Percentiles rank a stretch among this genome's conserved stretches.
These are phyloP conservation scores for Stramenopiles sp. DNA, from an alignment of 352 stramenopile species.

Conservation along the genomic window DNA sequence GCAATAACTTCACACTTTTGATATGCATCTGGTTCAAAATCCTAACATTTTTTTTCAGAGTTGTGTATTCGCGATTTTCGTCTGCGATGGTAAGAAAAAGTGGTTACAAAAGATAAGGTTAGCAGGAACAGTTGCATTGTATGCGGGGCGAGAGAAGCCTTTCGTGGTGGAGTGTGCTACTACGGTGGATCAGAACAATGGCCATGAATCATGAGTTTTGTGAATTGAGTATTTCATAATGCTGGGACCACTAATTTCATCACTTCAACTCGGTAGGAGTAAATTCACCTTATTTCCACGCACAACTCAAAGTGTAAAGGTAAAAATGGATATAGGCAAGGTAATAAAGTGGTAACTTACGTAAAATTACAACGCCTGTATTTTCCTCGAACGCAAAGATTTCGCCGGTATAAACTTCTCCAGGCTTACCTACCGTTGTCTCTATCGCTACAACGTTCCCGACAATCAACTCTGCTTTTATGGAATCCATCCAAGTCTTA, in stretches of 20 bases:
- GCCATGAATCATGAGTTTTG: neutral
- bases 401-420: neutral
- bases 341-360: neutral
- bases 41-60: neutral
- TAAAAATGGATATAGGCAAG: too few relatives aligned
- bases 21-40: neutral
- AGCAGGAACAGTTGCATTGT: neutral
- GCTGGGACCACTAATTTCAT: neutral
- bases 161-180: too few relatives aligned
- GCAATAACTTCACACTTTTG: neutral
- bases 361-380: neutral
- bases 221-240: slow-evolving; percentile 1
- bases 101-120: neutral
- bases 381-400: neutral
- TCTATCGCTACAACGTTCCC: too few relatives aligned
- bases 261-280: neutral
- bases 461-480: too few relatives aligned
- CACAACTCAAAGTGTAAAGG: too few relatives aligned
- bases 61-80: neutral
- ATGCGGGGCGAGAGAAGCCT: neutral
- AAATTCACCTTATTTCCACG: too few relatives aligned
- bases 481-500: too few relatives aligned
- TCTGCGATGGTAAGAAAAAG: neutral
- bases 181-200: neutral
- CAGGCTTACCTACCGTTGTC: too few relatives aligned